Conservation (phyloP, 116 monocot species). For the Posidonia oceanica region DNA sequence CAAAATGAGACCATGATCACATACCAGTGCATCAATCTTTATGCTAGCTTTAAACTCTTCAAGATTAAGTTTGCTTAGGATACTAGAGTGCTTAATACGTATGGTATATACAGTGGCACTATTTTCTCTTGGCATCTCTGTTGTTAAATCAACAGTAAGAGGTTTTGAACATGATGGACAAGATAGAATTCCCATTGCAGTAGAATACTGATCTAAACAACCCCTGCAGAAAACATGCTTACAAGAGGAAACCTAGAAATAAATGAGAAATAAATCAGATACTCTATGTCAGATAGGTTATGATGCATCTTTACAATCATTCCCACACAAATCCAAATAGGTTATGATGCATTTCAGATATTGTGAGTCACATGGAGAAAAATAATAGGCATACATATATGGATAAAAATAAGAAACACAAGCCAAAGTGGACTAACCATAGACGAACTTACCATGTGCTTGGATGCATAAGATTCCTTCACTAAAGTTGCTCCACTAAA, state of each 20-base stretch:
- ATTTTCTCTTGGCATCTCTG: conserved; percentile 16
- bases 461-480: too few species aligned
- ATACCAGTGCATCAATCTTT: conserved; percentile 93
- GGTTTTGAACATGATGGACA: conserved; percentile 84
- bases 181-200: conserved; percentile 27
- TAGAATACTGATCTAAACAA: conserved; percentile 59
- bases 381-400: too few species aligned
- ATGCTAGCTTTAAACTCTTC: conserved; percentile 66
- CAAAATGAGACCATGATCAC: not conserved
- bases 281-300: too few species aligned
- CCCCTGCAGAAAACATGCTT: conserved; percentile 72
- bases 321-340: too few species aligned
- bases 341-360: too few species aligned
- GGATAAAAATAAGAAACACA: too few species aligned
- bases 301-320: too few species aligned
- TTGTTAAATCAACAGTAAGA: conserved; percentile 67
- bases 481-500: too few species aligned
- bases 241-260: conserved; percentile 62
- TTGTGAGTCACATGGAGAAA: too few species aligned
- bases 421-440: too few species aligned
- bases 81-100: conserved; percentile 51
- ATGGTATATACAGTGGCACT: conserved; percentile 11
- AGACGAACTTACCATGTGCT: too few species aligned
- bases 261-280: not conserved
- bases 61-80: conserved; percentile 42